These are phyloP conservation scores for Coriaria nepalensis DNA, from an alignment of 306 rosid species.

Conservation along the genomic window DNA sequence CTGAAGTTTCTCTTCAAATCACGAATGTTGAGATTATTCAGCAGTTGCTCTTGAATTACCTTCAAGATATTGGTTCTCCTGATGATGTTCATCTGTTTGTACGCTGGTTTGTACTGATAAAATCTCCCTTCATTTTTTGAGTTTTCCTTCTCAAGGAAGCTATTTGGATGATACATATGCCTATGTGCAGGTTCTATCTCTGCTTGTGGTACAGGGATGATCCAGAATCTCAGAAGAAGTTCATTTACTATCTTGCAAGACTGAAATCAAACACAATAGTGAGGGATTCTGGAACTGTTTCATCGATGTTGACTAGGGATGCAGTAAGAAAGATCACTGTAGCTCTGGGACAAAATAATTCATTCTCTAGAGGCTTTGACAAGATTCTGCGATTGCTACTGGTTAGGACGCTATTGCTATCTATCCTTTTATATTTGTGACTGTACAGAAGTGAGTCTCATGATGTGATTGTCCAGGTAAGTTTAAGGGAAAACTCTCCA, in stretches of 20 bases:
- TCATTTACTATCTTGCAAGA: slow-evolving; percentile 53
- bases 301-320: slow-evolving; percentile 62
- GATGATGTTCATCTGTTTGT: slow-evolving; percentile 86
- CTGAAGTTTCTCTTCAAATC: slow-evolving; percentile 28
- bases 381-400: slow-evolving; percentile 74
- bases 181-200: slow-evolving; percentile 72
- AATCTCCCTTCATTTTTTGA: slow-evolving; percentile 13
- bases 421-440: slow-evolving; percentile 10
- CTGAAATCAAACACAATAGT: slow-evolving; percentile 75
- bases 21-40: slow-evolving; percentile 63
- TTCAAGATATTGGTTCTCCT: slow-evolving; percentile 60
- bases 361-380: slow-evolving; percentile 92
- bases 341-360: slow-evolving; percentile 76
- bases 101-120: slow-evolving; percentile 62
- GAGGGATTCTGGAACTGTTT: slow-evolving; percentile 57
- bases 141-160: slow-evolving; percentile 13
- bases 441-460: slow-evolving; percentile 13
- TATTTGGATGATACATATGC: slow-evolving; percentile 20
- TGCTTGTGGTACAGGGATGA: slow-evolving; percentile 93
- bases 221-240: slow-evolving; percentile 59
- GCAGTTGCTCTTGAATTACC: slow-evolving; percentile 82
- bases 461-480: slow-evolving; percentile 38
- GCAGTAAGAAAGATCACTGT: slow-evolving; percentile 62
- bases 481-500: slow-evolving; percentile 85
- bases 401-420: slow-evolving; percentile 46